Evolutionary conservation across 202 grass and related monocot species (phyloP).

Genomic region (Alloteropsis angusta): DNA sequence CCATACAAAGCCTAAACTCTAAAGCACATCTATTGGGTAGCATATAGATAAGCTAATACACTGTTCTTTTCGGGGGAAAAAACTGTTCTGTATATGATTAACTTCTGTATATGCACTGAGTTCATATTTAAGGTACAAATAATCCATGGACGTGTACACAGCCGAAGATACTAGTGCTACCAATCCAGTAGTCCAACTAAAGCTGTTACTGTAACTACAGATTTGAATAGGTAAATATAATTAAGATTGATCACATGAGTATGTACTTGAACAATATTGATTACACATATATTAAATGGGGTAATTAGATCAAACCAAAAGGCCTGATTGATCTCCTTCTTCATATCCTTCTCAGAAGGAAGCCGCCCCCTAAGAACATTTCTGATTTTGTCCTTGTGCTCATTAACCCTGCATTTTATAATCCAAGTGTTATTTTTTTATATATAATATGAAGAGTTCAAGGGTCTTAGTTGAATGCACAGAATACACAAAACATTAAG

Average conservation of each 20-base stretch:
- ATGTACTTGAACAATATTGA: neutral
- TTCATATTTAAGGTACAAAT: neutral
- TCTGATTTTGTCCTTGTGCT: constrained; percentile 61
- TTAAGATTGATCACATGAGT: neutral
- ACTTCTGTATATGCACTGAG: neutral
- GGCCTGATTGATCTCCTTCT: constrained; percentile 59
- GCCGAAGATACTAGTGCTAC: neutral
- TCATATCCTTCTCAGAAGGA: constrained; percentile 56
- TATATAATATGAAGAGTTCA: neutral
- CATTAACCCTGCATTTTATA: constrained; percentile 57
- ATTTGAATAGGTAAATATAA: constrained; percentile 9
- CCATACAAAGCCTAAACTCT: neutral
- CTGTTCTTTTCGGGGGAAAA: no score
- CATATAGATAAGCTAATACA: neutral
- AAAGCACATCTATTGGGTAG: neutral
- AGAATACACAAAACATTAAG: constrained; percentile 25
- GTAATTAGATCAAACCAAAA: constrained; percentile 48
- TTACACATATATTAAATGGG: neutral
- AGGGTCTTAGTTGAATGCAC: neutral
- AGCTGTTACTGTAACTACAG: neutral
- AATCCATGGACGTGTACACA: neutral
- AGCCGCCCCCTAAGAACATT: constrained; percentile 51
- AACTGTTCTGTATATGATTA: neutral
- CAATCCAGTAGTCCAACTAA: neutral
- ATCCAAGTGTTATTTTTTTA: constrained; percentile 8